These are phyloP conservation scores for Areca catechu DNA, from an alignment of 176 grass and related monocot species.

Conservation along the genomic window DNA sequence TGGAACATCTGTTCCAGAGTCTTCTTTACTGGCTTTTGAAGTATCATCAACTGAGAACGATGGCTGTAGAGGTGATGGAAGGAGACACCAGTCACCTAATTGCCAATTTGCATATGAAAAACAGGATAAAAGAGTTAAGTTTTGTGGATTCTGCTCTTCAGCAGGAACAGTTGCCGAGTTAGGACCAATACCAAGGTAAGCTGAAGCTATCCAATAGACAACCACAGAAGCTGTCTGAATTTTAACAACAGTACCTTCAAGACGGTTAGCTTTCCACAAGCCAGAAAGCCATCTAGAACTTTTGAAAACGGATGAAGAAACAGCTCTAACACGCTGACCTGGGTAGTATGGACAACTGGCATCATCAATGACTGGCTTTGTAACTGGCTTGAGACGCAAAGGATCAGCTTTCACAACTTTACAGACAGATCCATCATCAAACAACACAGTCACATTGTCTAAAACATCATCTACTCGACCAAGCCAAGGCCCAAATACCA, in stretches of 20 bases:
- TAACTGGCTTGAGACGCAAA: constrained; percentile 43
- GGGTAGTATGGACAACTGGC: constrained; percentile 77
- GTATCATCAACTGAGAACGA: constrained; percentile 24
- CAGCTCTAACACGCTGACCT: constrained; percentile 77
- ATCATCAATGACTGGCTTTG: constrained; percentile 49
- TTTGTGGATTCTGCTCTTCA: constrained; percentile 77
- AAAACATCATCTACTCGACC: constrained; percentile 84
- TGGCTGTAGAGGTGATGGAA: constrained; percentile 10
- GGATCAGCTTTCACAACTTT: constrained; percentile 76
- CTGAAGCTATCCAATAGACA: constrained; percentile 83
- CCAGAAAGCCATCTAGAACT: constrained; percentile 68
- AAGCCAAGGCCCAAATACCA: constrained; percentile 69
- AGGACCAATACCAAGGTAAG: constrained; percentile 41
- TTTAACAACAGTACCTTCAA: constrained; percentile 79
- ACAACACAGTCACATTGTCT: constrained; percentile 84
- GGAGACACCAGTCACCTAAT: constrained; percentile 84
- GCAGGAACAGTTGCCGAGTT: constrained; percentile 42
- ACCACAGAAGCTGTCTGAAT: constrained; percentile 69
- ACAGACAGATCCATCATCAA: constrained; percentile 88
- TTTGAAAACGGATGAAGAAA: constrained; percentile 79
- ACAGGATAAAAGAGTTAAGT: constrained; percentile 76
- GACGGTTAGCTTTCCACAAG: constrained; percentile 66
- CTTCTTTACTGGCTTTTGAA: constrained; percentile 14
- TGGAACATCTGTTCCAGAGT: constrained; percentile 21
- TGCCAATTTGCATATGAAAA: constrained; percentile 75